Evolutionary conservation across 371 early-diverging fungal genomes (phyloP).

Genomic region (Quaeritorhiza haematococci): DNA sequence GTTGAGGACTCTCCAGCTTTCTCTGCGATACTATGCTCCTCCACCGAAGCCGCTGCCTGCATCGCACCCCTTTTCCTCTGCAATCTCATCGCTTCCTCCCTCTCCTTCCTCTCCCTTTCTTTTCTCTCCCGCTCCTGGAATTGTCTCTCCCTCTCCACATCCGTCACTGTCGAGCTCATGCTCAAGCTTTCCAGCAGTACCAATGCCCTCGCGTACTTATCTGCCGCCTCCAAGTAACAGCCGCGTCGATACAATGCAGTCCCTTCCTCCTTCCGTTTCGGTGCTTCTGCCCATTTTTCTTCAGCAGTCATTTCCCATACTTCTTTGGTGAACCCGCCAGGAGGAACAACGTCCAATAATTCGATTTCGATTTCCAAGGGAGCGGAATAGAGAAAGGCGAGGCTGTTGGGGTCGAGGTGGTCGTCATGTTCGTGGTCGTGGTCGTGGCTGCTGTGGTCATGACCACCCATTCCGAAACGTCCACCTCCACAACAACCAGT

Average conservation of each 20-base stretch:
- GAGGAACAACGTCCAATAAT: slow-evolving; percentile 29
- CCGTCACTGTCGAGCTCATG: slow-evolving; percentile 23
- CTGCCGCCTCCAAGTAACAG: slow-evolving; percentile 27
- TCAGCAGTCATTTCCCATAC: slow-evolving; percentile 39
- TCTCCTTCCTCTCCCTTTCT: slow-evolving; percentile 4
- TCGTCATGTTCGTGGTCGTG: slow-evolving; percentile 10
- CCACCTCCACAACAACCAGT: slow-evolving; percentile 34
- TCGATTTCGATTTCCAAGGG: slow-evolving; percentile 44
- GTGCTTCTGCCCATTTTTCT: slow-evolving; percentile 36
- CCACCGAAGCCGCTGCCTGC: too few species aligned
- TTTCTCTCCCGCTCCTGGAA: slow-evolving; percentile 15
- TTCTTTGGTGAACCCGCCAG: slow-evolving; percentile 28
- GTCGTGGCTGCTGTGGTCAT: slow-evolving; percentile 18
- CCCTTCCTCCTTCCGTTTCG: slow-evolving; percentile 31
- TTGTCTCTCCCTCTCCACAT: slow-evolving; percentile 10
- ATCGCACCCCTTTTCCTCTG: neutral
- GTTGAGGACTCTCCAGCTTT: slow-evolving; percentile 3
- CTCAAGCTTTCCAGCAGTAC: slow-evolving; percentile 35
- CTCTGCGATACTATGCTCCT: too few species aligned
- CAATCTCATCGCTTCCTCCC: slow-evolving; percentile 4
- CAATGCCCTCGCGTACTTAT: slow-evolving; percentile 33
- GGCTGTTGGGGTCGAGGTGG: slow-evolving; percentile 9
- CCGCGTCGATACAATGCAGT: slow-evolving; percentile 21
- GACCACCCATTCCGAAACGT: too few species aligned
- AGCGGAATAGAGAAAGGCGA: slow-evolving; percentile 15